Conservation (phyloP, 2,329 filamentous ascomycete genomes). For the Fusarium sp. region DNA sequence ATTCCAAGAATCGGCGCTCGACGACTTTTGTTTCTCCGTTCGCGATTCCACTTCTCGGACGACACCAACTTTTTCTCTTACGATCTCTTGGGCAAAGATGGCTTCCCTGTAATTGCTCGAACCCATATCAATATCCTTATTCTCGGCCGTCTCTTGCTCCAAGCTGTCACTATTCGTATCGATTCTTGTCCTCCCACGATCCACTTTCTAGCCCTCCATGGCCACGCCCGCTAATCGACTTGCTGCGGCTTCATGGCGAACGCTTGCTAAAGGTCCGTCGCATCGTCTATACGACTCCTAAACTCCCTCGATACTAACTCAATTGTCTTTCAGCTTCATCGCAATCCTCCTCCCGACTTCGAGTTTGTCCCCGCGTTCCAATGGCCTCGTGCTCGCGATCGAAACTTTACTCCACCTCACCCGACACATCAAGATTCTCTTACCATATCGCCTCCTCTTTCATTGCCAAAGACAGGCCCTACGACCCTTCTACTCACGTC, state of each 20-base stretch:
- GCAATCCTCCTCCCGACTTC: constrained; percentile 18
- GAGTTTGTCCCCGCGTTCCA: constrained; percentile 18
- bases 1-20: constrained; percentile 36
- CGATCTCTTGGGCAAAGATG: constrained; percentile 30
- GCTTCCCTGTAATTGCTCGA: constrained; percentile 26
- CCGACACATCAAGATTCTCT: constrained; percentile 58
- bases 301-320: constrained; percentile 8
- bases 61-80: constrained; percentile 31
- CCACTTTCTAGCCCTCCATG: constrained; percentile 41
- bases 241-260: constrained; percentile 38
- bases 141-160: not conserved
- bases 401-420: constrained; percentile 42
- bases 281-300: not conserved
- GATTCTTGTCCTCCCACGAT: constrained; percentile 25
- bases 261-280: constrained; percentile 39
- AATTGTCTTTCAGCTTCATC: constrained; percentile 32
- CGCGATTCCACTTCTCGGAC: constrained; percentile 40
- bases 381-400: constrained; percentile 37
- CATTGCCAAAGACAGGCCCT: constrained; percentile 76
- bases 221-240: constrained; percentile 40
- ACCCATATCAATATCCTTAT: constrained; percentile 1
- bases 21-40: constrained; percentile 44
- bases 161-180: constrained; percentile 5
- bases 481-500: constrained; percentile 74
- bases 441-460: constrained; percentile 81